Evolutionary conservation across 2,329 filamentous ascomycete species (phyloP).

Genomic region (Exophiala sideris): DNA sequence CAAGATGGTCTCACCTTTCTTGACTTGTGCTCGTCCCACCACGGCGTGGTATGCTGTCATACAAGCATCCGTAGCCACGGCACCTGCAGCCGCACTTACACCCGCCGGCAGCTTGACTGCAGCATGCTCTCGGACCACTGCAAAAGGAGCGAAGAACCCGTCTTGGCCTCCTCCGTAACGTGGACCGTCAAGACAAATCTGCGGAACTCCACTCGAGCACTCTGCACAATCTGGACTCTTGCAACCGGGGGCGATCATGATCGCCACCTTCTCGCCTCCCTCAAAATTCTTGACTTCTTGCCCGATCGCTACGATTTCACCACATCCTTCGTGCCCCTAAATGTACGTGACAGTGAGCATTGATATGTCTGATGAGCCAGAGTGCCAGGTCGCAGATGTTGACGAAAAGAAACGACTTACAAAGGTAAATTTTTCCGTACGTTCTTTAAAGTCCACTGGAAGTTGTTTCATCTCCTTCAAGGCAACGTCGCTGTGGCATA

Average conservation of each 20-base stretch:
- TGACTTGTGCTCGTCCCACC: constrained; percentile 6
- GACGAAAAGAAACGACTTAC: background rate
- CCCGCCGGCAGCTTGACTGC: constrained; percentile 11
- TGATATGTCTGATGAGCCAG: no score
- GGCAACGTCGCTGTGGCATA: constrained; percentile 15
- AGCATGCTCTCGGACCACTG: constrained; percentile 8
- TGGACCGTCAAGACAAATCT: constrained; percentile 7
- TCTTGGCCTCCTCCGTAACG: constrained; percentile 13
- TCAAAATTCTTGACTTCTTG: constrained; percentile 7
- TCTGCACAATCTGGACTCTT: constrained; percentile 1
- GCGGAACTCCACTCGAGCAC: constrained; percentile 8
- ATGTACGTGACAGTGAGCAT: background rate
- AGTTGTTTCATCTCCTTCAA: background rate
- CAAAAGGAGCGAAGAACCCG: constrained; percentile 16
- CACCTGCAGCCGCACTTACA: constrained; percentile 2
- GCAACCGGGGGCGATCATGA: constrained; percentile 12
- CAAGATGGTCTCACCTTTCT: constrained; percentile 4
- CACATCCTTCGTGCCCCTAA: constrained; percentile 26
- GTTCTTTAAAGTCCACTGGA: background rate
- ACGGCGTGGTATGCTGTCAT: constrained; percentile 19
- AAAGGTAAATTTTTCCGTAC: constrained; percentile 2
- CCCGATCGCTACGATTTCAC: constrained; percentile 18
- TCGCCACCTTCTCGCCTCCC: constrained; percentile 12
- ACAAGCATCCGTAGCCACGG: constrained; percentile 16
- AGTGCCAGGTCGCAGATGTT: background rate